These are phyloP conservation scores for Trichoderma koningiopsis DNA, from an alignment of 2,329 filamentous ascomycete species.

Conservation along the genomic window DNA sequence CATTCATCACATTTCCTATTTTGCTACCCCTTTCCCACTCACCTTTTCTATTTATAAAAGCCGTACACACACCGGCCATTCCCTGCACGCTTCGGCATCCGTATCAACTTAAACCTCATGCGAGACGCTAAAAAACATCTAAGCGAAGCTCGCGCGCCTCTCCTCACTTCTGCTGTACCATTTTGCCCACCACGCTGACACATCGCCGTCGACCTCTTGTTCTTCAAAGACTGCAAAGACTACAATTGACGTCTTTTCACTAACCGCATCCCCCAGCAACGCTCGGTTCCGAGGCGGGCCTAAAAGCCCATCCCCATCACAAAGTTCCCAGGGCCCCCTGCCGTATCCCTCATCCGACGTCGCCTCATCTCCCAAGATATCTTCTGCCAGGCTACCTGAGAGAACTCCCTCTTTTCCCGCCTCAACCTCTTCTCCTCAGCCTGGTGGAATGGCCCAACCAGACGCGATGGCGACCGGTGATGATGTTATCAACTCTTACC, in stretches of 20 bases:
- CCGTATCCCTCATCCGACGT: conserved; percentile 48
- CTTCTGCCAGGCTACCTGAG: conserved; percentile 52
- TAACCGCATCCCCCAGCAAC: conserved; percentile 45
- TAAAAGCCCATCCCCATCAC: conserved; percentile 54
- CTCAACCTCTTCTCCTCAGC: conserved; percentile 65
- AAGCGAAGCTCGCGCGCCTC: neutral
- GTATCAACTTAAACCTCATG: conserved; percentile 15
- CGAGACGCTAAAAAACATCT: neutral
- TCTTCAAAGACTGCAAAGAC: neutral
- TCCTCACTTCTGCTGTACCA: neutral
- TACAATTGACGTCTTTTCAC: neutral
- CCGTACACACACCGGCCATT: neutral
- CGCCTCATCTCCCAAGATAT: conserved; percentile 30
- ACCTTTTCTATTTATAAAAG: conserved; percentile 14
- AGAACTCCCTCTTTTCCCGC: conserved; percentile 64
- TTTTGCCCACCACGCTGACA: neutral
- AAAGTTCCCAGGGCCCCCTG: conserved; percentile 44
- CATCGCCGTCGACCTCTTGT: neutral
- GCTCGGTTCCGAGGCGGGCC: conserved; percentile 61
- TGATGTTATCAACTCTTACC: conserved; percentile 60
- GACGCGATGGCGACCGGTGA: conserved; percentile 53
- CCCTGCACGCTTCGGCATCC: conserved; percentile 11
- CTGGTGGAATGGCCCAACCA: conserved; percentile 68
- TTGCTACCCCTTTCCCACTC: conserved; percentile 15
- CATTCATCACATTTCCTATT: conserved; percentile 13